Base-by-base conservation (phyloP, 2,329 filamentous ascomycete genomes). In the Fusarium neocosmosporiellum region DNA sequence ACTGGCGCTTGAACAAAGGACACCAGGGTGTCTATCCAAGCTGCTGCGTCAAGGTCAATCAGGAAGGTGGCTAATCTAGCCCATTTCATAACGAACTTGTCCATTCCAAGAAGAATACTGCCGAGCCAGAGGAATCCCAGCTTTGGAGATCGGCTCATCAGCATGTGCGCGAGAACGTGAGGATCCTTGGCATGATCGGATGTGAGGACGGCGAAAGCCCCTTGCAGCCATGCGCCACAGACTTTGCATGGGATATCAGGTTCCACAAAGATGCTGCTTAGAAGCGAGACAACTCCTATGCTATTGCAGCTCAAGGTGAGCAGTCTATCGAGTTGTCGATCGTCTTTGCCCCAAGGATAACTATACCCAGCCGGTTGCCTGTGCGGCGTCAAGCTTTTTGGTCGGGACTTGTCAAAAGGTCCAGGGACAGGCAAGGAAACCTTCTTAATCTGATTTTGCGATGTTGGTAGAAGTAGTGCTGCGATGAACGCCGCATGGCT, bases 61-160 rank as follows among this genome's bases (percentile, higher is more conserved):
- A 63, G 39, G 10, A 58, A 61, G 13, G 36, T 29, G 43, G 48
- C 58, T 53, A 63, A 60, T n/a, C 61, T 63, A 29, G 65, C 67
- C 65, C 39, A 70, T 37, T 20, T 67, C 53, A 65, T 67, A 33
- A 67, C 59, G 11, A 53, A 29, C 14, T 48, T n/a, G 14, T 66
- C 48, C 20, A 66, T 48, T n/a, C 31, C 34, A 43, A 68, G 39
- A 46, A 71, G 57, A 33, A 69, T 55, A 27, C 59, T 63, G 43
- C 68, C 68, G 9, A 71, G 66, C 68, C 65, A 73, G 16, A 73
- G 60, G 54, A 71, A 71, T 31, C 62, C 63, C 33, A 73, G 39
- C 41, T 66, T n/a, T n/a, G 67, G 59, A 36, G 55, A 50, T 10
- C 48, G 61, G 33, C 48, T 50, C 31, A 64, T 65, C 5, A 68